Evolutionary conservation across 192 early-diverging fungal species (phyloP), one percentile per base, ranked within the genome.

Genomic region (Coemansia sp.): DNA sequence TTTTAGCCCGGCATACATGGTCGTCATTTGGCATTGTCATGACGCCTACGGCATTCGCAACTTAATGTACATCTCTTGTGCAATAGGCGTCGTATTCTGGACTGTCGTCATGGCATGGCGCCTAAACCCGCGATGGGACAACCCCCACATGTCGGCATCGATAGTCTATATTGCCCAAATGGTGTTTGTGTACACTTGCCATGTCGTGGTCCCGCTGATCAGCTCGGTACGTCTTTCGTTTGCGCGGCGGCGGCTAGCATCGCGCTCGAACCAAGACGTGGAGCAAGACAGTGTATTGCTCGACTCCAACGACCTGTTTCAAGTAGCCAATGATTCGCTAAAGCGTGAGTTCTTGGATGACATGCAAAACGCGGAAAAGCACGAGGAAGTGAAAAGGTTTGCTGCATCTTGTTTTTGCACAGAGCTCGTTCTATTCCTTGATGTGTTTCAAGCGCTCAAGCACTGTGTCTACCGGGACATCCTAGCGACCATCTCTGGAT

Each of bases 11-110:
- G 17, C 14, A 20, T 77, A 71, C 24, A 41, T 47, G 1, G 14
- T 64, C 17, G 4, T 71, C 17, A 68, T 77, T 24, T 77, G 75
- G 75, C 27, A 37, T 8, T 71, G 61, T 25, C 56, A 64, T n/a
- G 75, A 77, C n/a, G 69, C 75, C 0, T 77, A 77, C 60, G 69
- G 69, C 36, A 77, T 77, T 17, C 51, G 65, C n/a, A 67, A 61
- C 29, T 40, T 69, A 0, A 64, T 77, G 56, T 43, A 20, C 14
- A 9, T 64, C 14, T 20, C 62, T 3, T 43, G 71, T 62, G 60
- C 29, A 9, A 57, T 65, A 1, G 75, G 75, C 12, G 27, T 62
- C 7, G 1, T 68, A 19, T 39, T 68, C 22, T 78, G 76, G 76
- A 24, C 43, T 7, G 49, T 15, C 8, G 54, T 38, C 6, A 47